These are phyloP conservation scores for Pseudoperonospora humuli DNA, from an alignment of 352 stramenopile genomes.

Conservation along the genomic window DNA sequence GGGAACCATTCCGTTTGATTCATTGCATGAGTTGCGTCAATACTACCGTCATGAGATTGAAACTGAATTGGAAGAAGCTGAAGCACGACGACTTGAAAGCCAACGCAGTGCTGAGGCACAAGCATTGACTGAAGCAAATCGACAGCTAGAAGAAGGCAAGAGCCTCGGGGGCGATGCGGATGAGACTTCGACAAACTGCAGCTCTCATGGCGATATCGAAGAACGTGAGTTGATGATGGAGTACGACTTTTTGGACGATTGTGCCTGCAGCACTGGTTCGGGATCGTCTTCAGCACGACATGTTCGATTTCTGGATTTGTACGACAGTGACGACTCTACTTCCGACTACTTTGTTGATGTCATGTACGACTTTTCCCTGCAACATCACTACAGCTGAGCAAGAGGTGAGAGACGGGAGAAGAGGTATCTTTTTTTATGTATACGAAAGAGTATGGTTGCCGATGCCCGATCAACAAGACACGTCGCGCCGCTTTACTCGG, in stretches of 20 bases:
- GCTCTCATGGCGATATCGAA: constrained; percentile 10
- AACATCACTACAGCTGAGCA: constrained; percentile 18
- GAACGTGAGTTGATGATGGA: constrained; percentile 42
- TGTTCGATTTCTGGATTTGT: constrained; percentile 59
- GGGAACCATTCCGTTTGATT: constrained; percentile 63
- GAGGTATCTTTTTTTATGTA: constrained; percentile 15
- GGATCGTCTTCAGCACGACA: constrained; percentile 43
- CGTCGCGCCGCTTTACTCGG: constrained; percentile 3
- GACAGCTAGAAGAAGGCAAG: neutral
- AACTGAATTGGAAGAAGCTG: constrained; percentile 34
- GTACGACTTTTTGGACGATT: constrained; percentile 81
- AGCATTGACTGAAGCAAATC: neutral
- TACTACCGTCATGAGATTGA: constrained; percentile 59
- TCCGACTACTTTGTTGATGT: constrained; percentile 64
- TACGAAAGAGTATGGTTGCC: neutral
- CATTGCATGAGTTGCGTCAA: constrained; percentile 60
- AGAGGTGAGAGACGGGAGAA: neutral
- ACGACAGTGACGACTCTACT: constrained; percentile 38
- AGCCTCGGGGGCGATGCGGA: constrained; percentile 4
- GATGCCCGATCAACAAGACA: constrained; percentile 9
- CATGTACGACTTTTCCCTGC: constrained; percentile 42
- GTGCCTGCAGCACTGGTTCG: constrained; percentile 25
- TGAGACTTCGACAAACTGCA: constrained; percentile 18
- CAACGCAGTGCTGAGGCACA: constrained; percentile 10
- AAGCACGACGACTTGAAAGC: constrained; percentile 23